These are phyloP conservation scores for Gremmenia infestans DNA, from an alignment of 2,329 filamentous ascomycete species.

Conservation along the genomic window DNA sequence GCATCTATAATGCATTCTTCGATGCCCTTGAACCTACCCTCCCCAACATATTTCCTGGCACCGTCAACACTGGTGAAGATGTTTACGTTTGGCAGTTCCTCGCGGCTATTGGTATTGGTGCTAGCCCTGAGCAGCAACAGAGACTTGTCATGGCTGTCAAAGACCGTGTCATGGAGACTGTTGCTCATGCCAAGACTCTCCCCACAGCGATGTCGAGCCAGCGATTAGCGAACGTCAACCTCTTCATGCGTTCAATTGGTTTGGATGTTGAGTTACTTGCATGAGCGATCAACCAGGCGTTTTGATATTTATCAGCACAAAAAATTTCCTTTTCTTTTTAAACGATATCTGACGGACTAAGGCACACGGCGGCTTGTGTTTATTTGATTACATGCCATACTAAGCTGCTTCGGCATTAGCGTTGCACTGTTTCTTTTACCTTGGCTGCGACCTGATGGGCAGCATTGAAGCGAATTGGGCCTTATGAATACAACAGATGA, in stretches of 20 bases:
- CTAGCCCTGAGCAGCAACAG: slow-evolving; percentile 91
- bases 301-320: slow-evolving; percentile 20
- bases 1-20: slow-evolving; percentile 82
- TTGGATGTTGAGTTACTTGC: slow-evolving; percentile 75
- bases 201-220: slow-evolving; percentile 80
- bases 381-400: slow-evolving; percentile 19
- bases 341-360: slow-evolving; percentile 14
- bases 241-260: slow-evolving; percentile 99
- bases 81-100: slow-evolving; percentile 98
- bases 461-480: slow-evolving; percentile 4
- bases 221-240: slow-evolving; percentile 85
- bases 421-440: slow-evolving; percentile 23
- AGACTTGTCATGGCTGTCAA: slow-evolving; percentile 92
- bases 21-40: slow-evolving; percentile 80
- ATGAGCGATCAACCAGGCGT: slow-evolving; percentile 16
- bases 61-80: slow-evolving; percentile 86
- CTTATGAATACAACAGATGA: slow-evolving; percentile 14
- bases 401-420: slow-evolving; percentile 18
- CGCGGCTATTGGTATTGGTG: slow-evolving; percentile 89
- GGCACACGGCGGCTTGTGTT: slow-evolving; percentile 13
- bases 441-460: slow-evolving; percentile 12
- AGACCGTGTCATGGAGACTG: slow-evolving; percentile 95
- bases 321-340: slow-evolving; percentile 17
- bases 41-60: slow-evolving; percentile 81
- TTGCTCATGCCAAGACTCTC: slow-evolving; percentile 80